Evolutionary conservation across 768 basidiomycete species (phyloP).

Genomic region (Steccherinum ochraceum): DNA sequence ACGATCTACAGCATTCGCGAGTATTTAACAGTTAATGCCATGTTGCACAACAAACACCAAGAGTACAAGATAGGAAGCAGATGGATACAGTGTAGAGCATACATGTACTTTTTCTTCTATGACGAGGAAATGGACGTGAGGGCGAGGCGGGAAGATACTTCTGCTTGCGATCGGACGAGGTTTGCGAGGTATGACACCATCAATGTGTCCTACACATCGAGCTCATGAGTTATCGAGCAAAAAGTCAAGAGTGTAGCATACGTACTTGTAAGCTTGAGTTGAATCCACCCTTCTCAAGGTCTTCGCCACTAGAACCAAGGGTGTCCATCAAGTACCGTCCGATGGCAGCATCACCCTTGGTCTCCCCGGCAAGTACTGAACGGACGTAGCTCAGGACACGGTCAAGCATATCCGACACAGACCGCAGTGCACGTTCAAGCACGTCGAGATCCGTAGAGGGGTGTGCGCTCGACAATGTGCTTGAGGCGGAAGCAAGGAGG

Average conservation of each 20-base stretch:
- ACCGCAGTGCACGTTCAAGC: conserved; percentile 65
- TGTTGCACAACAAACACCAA: neutral
- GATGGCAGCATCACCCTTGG: conserved; percentile 74
- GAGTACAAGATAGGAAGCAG: neutral
- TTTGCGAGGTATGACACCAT: conserved; percentile 95
- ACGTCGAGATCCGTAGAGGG: conserved; percentile 66
- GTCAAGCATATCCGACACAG: conserved; percentile 74
- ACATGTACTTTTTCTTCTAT: neutral
- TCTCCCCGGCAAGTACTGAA: conserved; percentile 71
- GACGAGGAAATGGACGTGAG: conserved; percentile 34
- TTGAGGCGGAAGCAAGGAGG: conserved; percentile 50
- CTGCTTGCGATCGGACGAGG: conserved; percentile 88
- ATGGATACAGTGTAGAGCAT: neutral
- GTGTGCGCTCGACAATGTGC: conserved; percentile 37
- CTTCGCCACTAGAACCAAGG: conserved; percentile 62
- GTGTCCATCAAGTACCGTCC: conserved; percentile 92
- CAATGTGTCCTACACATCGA: conserved; percentile 62
- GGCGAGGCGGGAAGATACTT: conserved; percentile 83
- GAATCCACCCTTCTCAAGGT: conserved; percentile 68
- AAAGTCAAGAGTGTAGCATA: neutral
- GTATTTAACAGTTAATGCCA: conserved; percentile 75
- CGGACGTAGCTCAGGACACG: conserved; percentile 82
- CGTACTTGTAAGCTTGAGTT: conserved; percentile 68
- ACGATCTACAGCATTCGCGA: conserved; percentile 92
- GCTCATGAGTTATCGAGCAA: neutral